Evolutionary conservation across 2,329 filamentous ascomycete genomes (phyloP).

Genomic region (Monosporascus ibericus): DNA sequence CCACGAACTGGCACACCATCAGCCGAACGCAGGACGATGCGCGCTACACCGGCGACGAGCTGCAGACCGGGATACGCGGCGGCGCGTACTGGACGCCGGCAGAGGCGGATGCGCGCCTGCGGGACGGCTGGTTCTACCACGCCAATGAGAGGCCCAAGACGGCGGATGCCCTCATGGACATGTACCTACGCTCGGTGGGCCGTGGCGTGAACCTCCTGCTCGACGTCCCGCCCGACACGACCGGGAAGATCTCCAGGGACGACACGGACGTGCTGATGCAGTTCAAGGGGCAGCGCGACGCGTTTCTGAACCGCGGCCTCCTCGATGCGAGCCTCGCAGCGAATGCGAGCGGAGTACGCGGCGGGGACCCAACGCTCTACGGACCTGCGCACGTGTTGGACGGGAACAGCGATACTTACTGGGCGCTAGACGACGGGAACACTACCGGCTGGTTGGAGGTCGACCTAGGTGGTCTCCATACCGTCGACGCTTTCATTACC

Average conservation of each 20-base stretch:
- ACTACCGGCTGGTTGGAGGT: slow-evolving; percentile 20
- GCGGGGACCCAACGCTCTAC: slow-evolving; percentile 8
- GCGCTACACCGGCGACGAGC: slow-evolving; percentile 16
- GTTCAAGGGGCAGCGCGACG: slow-evolving; percentile 16
- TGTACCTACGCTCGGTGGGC: slow-evolving; percentile 22
- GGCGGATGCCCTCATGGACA: slow-evolving; percentile 15
- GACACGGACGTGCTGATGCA: slow-evolving; percentile 14
- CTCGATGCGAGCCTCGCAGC: slow-evolving; percentile 6
- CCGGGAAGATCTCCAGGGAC: slow-evolving; percentile 12
- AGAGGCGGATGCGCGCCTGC: slow-evolving; percentile 21
- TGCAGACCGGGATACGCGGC: slow-evolving; percentile 18
- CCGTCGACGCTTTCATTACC: slow-evolving; percentile 18
- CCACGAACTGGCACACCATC: slow-evolving; percentile 25
- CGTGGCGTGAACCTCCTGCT: slow-evolving; percentile 21
- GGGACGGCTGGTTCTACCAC: slow-evolving; percentile 24
- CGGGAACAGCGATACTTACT: slow-evolving; percentile 16
- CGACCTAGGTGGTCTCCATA: slow-evolving; percentile 11
- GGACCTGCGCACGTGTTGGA: slow-evolving; percentile 18
- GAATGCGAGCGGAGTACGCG: slow-evolving; percentile 17
- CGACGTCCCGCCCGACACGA: slow-evolving; percentile 20
- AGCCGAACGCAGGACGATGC: slow-evolving; percentile 21
- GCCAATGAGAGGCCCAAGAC: slow-evolving; percentile 19
- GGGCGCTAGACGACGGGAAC: slow-evolving; percentile 17
- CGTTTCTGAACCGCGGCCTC: slow-evolving; percentile 14
- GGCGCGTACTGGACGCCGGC: slow-evolving; percentile 23